These are phyloP conservation scores for Sanghuangporus weigelae DNA, from an alignment of 1,284 basidiomycete species.

Conservation along the genomic window DNA sequence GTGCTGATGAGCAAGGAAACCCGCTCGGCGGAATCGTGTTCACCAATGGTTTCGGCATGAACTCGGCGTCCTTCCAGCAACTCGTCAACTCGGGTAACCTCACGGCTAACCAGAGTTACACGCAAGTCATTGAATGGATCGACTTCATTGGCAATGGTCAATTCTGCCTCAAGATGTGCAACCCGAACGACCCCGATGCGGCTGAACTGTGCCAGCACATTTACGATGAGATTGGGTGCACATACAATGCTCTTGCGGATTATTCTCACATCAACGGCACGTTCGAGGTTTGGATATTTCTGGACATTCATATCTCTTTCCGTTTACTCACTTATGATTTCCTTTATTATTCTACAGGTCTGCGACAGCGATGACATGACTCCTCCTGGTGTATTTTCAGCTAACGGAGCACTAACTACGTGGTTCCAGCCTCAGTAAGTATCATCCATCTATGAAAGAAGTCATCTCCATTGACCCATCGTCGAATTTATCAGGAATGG, in stretches of 20 bases:
- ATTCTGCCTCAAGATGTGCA: constrained; percentile 22
- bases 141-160: constrained; percentile 27
- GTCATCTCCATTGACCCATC: not conserved
- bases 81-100: constrained; percentile 13
- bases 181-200: constrained; percentile 16
- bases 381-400: constrained; percentile 17
- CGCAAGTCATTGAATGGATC: constrained; percentile 30
- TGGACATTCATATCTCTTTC: too few species aligned
- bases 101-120: constrained; percentile 22
- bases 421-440: constrained; percentile 19
- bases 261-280: constrained; percentile 21
- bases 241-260: constrained; percentile 19
- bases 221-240: constrained; percentile 21
- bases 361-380: constrained; percentile 30
- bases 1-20: constrained; percentile 30
- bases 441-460: not conserved
- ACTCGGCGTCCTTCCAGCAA: constrained; percentile 15
- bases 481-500: not conserved
- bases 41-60: constrained; percentile 28
- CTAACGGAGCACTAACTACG: constrained; percentile 15
- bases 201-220: constrained; percentile 19
- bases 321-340: not conserved
- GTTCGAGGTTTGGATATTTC: constrained; percentile 19
- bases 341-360: constrained; percentile 5
- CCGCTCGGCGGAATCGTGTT: constrained; percentile 36